Evolutionary conservation across 2,329 filamentous ascomycete species (phyloP).

Genomic region (Aschersonia sp.): DNA sequence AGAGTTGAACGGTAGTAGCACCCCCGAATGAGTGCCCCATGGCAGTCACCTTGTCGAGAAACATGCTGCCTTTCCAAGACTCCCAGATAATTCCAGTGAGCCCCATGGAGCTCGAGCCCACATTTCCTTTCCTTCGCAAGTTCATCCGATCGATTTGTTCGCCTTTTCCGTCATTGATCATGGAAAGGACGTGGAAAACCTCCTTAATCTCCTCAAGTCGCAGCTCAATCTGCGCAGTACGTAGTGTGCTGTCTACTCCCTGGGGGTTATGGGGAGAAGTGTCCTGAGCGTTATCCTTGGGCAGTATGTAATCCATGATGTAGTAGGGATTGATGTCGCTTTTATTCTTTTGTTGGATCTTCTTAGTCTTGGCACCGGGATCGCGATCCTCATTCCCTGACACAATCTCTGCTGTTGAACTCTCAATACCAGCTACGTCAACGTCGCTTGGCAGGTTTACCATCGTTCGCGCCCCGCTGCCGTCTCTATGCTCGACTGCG

Average conservation of each 20-base stretch:
- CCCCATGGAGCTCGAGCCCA: conserved; percentile 43
- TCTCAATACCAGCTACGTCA: conserved; percentile 16
- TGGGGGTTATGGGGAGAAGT: conserved; percentile 39
- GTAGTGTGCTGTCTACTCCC: conserved; percentile 44
- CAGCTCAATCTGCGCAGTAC: conserved; percentile 46
- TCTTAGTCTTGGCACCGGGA: conserved; percentile 16
- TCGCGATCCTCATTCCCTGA: conserved; percentile 7
- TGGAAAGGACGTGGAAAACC: conserved; percentile 38
- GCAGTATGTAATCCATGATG: conserved; percentile 47
- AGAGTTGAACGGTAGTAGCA: conserved; percentile 45
- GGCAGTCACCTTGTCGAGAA: conserved; percentile 41
- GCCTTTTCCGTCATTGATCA: conserved; percentile 40
- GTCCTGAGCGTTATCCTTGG: conserved; percentile 36
- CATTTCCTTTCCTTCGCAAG: conserved; percentile 39
- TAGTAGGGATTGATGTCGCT: conserved; percentile 22
- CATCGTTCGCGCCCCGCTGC: conserved; percentile 44
- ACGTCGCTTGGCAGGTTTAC: conserved; percentile 37
- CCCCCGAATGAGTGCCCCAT: conserved; percentile 56
- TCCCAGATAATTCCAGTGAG: conserved; percentile 40
- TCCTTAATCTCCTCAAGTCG: conserved; percentile 51
- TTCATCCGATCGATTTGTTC: conserved; percentile 34
- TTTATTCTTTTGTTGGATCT: conserved; percentile 13
- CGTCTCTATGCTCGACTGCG: conserved; percentile 51
- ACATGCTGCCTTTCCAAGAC: conserved; percentile 40
- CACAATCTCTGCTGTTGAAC: conserved; percentile 12